Percentiles rank a stretch among this genome's conserved stretches.
Evolutionary conservation across 1,284 basidiomycete genomes (phyloP).

Genomic region (Tylopilus sp.): DNA sequence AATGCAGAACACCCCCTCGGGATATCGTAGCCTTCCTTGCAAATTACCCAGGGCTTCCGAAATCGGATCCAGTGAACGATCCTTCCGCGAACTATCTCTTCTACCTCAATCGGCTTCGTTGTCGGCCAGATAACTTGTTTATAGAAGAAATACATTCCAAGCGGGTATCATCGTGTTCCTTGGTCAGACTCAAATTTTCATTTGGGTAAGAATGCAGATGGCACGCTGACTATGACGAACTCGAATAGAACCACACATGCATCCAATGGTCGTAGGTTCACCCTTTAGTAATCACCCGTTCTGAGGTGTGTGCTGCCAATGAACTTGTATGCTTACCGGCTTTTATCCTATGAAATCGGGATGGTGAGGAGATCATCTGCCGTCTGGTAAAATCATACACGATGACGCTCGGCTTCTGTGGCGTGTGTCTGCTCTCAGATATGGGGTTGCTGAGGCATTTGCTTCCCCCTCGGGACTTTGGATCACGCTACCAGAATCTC

Average conservation of each 20-base stretch:
- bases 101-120: constrained; percentile 55
- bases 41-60: constrained; percentile 47
- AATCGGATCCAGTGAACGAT: constrained; percentile 35
- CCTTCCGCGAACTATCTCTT: constrained; percentile 56
- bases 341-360: constrained; percentile 61
- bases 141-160: constrained; percentile 62
- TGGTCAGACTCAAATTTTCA: background rate
- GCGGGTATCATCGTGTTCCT: constrained; percentile 35
- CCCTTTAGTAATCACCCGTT: background rate
- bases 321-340: constrained; percentile 63
- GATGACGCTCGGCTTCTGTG: constrained; percentile 74
- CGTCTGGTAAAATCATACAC: constrained; percentile 60
- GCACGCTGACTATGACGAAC: constrained; percentile 55
- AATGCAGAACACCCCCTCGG: constrained; percentile 36
- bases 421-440: constrained; percentile 56
- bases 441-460: constrained; percentile 55
- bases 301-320: constrained; percentile 30
- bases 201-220: constrained; percentile 42
- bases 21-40: constrained; percentile 64
- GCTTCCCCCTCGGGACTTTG: constrained; percentile 37
- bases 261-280: constrained; percentile 69
- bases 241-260: constrained; percentile 69
- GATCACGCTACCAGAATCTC: constrained; percentile 59
- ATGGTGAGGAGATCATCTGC: constrained; percentile 53
- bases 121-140: constrained; percentile 56